Evolutionary conservation across 1,284 basidiomycete species (phyloP), one percentile per base, ranked within the genome.

Genomic region (Kwoniella shivajii): DNA sequence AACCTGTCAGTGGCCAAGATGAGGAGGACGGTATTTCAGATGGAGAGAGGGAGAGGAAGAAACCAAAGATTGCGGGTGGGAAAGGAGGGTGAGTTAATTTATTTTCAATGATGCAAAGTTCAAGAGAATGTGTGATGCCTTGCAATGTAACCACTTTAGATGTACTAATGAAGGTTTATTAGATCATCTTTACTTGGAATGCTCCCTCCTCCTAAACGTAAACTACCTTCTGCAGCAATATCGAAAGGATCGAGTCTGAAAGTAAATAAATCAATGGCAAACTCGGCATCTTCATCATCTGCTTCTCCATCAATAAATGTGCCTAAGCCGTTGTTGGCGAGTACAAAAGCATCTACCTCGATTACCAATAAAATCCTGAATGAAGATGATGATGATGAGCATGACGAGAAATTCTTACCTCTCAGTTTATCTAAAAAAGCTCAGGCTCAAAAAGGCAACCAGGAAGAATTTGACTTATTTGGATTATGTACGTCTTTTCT

Each of bases 171-270:
- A 11, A 31, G 16, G 18, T 48, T 30, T 14, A 20, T 26, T 53
- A 76, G 75, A 6, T 75, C 75, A 5, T 56, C 73, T 2, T 54
- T 78, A 44, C 56, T 78, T 7, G 73, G 72, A 10, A 75, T 78
- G 75, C 60, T 78, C 10, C 77, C 77, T 0, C 62, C 76, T 42
- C 77, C 77, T 2, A 78, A 78, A 57, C 63, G 76, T 24, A 74
- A 75, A 56, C 51, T 74, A 6, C 68, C 73, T 1, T 30, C 41
- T 1, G 51, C 50, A 31, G 26, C 47, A 5, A 38, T 57, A 16
- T 48, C 63, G 2, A 57, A 50, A 43, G 43, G 56, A 13, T 45
- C 68, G 9, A 43, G 56, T 39, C 53, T 71, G 29, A 33, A 52
- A 1, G 65, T 73, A 11, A 74, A 70, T 61, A 68, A 63, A 52